These are phyloP conservation scores for Metschnikowia peoriensis DNA, from an alignment of 805 yeast genomes.

Conservation along the genomic window DNA sequence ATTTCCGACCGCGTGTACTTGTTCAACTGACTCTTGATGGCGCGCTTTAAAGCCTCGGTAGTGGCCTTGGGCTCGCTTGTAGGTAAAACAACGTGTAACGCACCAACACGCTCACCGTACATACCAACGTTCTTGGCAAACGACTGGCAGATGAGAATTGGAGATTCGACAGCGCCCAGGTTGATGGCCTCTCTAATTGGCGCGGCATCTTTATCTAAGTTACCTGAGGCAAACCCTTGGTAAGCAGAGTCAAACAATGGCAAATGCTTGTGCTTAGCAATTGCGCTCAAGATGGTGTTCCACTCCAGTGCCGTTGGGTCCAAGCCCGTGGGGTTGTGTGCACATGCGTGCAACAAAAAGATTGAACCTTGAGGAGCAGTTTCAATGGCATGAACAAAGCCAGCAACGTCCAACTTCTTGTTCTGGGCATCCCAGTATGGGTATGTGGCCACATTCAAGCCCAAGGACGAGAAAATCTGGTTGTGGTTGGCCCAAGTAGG, in stretches of 20 bases:
- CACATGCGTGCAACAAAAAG: slow-evolving; percentile 88
- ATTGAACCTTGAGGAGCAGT: slow-evolving; percentile 73
- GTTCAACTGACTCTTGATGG: slow-evolving; percentile 69
- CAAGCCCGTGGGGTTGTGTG: slow-evolving; percentile 97
- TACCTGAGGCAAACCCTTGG: slow-evolving; percentile 96
- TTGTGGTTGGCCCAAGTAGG: slow-evolving; percentile 99
- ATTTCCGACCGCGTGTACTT: slow-evolving; percentile 77
- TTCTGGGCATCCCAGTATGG: slow-evolving; percentile 82
- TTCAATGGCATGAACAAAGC: slow-evolving; percentile 60
- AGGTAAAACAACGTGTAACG: slow-evolving; percentile 71
- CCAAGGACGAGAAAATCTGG: slow-evolving; percentile 73
- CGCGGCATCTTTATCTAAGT: slow-evolving; percentile 77
- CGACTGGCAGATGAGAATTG: slow-evolving; percentile 83
- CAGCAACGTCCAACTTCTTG: slow-evolving; percentile 70
- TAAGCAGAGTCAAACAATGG: slow-evolving; percentile 92
- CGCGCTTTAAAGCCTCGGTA: slow-evolving; percentile 12
- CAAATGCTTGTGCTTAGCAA: slow-evolving; percentile 63
- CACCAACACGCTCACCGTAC: slow-evolving; percentile 98
- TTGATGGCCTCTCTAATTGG: slow-evolving; percentile 68
- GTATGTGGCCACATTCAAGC: slow-evolving; percentile 64
- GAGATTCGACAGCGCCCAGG: slow-evolving; percentile 34
- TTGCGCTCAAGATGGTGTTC: slow-evolving; percentile 62
- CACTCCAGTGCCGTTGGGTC: slow-evolving; percentile 88
- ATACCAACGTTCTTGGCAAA: slow-evolving; percentile 96
- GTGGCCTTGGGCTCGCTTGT: slow-evolving; percentile 7